A percentile compares a stretch with the other conserved stretches of the same genome.
Conservation (phyloP, 2,329 filamentous ascomycete genomes). For the Fusarium compactum region DNA sequence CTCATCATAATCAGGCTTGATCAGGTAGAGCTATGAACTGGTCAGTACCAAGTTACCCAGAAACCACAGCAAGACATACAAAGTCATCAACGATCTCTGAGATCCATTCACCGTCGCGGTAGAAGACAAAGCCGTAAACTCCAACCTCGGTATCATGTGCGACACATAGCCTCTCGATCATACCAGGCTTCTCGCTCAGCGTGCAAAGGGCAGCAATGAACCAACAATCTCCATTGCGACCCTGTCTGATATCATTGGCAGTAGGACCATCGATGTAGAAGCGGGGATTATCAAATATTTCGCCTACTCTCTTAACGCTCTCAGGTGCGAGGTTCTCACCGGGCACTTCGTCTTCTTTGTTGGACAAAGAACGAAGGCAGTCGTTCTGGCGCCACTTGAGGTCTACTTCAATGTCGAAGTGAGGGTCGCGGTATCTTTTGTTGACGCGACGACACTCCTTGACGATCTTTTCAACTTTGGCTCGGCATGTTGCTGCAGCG, state of each 20-base stretch:
- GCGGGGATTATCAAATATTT: constrained; percentile 80
- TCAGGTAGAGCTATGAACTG: constrained; percentile 60
- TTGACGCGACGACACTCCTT: constrained; percentile 80
- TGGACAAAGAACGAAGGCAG: constrained; percentile 61
- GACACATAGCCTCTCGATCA: constrained; percentile 81
- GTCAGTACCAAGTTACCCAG: not conserved
- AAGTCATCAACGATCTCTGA: constrained; percentile 70
- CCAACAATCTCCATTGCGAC: constrained; percentile 86
- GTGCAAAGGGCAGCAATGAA: constrained; percentile 84
- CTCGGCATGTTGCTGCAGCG: constrained; percentile 75
- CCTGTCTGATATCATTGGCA: constrained; percentile 83
- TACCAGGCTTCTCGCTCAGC: constrained; percentile 76
- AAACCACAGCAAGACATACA: constrained; percentile 37
- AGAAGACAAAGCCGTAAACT: constrained; percentile 88
- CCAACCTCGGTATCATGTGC: constrained; percentile 78
- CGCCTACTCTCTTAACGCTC: constrained; percentile 75
- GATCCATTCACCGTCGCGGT: constrained; percentile 81
- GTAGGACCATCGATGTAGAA: constrained; percentile 84
- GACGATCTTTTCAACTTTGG: constrained; percentile 72
- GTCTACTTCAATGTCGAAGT: constrained; percentile 87
- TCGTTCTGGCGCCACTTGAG: constrained; percentile 69
- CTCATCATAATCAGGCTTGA: constrained; percentile 72
- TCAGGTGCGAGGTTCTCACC: constrained; percentile 56
- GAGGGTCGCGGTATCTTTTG: constrained; percentile 86
- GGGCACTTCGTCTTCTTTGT: constrained; percentile 45